Conservation (phyloP, 2,329 filamentous ascomycete species). For the Ustulina deusta region DNA sequence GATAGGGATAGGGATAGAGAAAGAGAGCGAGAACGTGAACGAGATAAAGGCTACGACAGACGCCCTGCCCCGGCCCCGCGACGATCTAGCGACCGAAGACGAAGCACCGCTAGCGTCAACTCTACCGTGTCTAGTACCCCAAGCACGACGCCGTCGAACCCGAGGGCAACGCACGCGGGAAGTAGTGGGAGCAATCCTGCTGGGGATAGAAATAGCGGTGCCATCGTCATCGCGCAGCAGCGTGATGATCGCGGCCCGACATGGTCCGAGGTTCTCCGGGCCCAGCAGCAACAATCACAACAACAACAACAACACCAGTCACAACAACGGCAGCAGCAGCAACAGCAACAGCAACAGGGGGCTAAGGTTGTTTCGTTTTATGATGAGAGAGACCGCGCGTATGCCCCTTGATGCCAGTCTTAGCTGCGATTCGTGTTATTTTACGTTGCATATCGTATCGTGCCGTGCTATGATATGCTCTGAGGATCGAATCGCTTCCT, state of each 20-base stretch:
- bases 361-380: conserved; percentile 27
- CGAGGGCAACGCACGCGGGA: conserved; percentile 5
- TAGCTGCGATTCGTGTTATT: not conserved
- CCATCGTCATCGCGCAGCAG: conserved; percentile 28
- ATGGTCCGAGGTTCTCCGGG: conserved; percentile 50
- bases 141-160: not conserved
- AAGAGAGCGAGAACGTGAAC: conserved; percentile 14
- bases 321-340: conserved; percentile 21
- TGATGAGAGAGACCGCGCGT: conserved; percentile 26
- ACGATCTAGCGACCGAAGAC: conserved; percentile 25
- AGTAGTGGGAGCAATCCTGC: not conserved
- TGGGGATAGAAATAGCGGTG: conserved; percentile 5
- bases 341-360: conserved; percentile 26
- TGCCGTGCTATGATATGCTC: not conserved
- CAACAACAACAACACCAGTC: conserved; percentile 25
- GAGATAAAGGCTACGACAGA: conserved; percentile 27
- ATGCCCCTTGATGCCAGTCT: not conserved
- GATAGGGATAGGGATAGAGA: conserved; percentile 11
- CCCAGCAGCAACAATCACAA: conserved; percentile 25
- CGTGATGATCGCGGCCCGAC: conserved; percentile 47
- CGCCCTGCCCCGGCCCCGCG: conserved; percentile 22
- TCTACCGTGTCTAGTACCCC: not conserved
- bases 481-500: too few species aligned
- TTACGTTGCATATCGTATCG: not conserved
- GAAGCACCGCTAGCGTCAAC: conserved; percentile 10